Conservation (phyloP, 345 rosid genomes). For the Brassica carinata region DNA sequence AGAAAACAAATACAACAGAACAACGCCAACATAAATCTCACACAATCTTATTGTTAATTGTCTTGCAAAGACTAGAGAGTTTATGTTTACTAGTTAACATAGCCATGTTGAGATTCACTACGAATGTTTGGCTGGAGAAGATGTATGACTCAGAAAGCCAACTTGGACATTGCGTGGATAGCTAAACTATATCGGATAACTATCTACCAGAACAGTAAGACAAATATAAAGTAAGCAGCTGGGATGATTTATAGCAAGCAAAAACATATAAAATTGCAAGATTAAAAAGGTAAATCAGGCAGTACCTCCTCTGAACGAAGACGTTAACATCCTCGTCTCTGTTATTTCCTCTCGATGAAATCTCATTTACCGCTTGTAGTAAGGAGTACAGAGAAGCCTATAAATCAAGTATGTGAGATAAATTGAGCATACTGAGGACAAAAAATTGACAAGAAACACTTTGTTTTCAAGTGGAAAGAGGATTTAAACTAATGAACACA, state of each 20-base stretch:
- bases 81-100: conserved; percentile 7
- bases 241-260: neutral
- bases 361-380: conserved; percentile 87
- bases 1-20: neutral
- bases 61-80: conserved; percentile 8
- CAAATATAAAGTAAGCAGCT: neutral
- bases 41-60: conserved; percentile 12
- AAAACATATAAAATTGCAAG: conserved; percentile 18
- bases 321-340: conserved; percentile 76
- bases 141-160: conserved; percentile 15
- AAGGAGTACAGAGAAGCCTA: conserved; percentile 87
- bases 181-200: neutral
- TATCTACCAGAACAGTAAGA: neutral
- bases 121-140: neutral
- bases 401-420: conserved; percentile 40
- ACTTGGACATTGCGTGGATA: neutral
- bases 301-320: conserved; percentile 86
- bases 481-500: neutral
- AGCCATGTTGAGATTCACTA: conserved; percentile 9
- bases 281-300: neutral
- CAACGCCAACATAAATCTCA: conserved; percentile 7
- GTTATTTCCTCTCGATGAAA: conserved; percentile 73
- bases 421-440: conserved; percentile 25
- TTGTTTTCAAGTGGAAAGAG: neutral
- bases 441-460: neutral